Conservation (phyloP, 768 basidiomycete genomes). For the Russula lepida region DNA sequence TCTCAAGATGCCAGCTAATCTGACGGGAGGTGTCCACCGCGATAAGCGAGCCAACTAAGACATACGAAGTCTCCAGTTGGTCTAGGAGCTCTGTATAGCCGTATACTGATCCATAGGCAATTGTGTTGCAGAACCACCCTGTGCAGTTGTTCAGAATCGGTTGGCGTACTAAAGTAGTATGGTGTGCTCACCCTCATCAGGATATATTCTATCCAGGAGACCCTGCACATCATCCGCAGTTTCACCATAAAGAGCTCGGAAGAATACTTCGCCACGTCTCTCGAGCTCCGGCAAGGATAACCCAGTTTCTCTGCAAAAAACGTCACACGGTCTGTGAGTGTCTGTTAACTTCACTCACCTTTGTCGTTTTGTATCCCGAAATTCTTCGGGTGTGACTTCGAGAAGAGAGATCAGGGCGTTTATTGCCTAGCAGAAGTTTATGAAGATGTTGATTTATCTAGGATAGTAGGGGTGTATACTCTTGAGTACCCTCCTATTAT, state of each 20-base stretch:
- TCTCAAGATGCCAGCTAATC: constrained; percentile 56
- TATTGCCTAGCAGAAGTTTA: constrained; percentile 37
- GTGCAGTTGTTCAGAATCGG: background rate
- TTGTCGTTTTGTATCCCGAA: constrained; percentile 39
- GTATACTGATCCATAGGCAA: constrained; percentile 53
- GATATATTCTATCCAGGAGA: constrained; percentile 45
- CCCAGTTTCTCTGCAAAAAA: constrained; percentile 31
- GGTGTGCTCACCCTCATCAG: constrained; percentile 48
- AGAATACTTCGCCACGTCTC: constrained; percentile 36
- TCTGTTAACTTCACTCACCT: constrained; percentile 31
- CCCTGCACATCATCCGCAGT: constrained; percentile 41
- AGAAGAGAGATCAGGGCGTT: constrained; percentile 47
- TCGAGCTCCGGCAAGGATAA: constrained; percentile 38
- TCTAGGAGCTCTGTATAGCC: constrained; percentile 40
- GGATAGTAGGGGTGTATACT: constrained; percentile 28
- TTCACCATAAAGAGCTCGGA: constrained; percentile 46
- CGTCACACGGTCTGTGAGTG: background rate
- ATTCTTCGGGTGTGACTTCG: constrained; percentile 42
- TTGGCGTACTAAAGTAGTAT: background rate
- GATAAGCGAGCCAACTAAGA: constrained; percentile 53
- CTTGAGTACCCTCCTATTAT: constrained; percentile 49
- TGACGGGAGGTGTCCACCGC: constrained; percentile 55
- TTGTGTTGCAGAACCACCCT: constrained; percentile 48
- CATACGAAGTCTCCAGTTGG: constrained; percentile 48
- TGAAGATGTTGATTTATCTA: background rate